These are phyloP conservation scores for Grifola frondosa DNA, from an alignment of 1,284 basidiomycete species.

Conservation along the genomic window DNA sequence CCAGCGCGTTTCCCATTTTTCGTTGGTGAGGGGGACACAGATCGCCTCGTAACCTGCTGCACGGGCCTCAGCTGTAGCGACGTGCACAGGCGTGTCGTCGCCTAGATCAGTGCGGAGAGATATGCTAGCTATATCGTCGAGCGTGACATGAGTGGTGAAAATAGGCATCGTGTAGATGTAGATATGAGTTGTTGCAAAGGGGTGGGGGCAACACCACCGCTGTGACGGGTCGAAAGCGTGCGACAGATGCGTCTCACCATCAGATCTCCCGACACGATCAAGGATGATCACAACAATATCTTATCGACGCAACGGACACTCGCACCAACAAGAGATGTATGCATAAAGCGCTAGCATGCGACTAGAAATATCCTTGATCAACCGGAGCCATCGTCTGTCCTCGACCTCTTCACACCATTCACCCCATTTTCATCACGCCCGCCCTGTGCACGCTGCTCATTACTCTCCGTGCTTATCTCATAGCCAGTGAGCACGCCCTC, in stretches of 20 bases:
- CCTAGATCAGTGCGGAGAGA: conserved; percentile 18
- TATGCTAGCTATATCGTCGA: conserved; percentile 37
- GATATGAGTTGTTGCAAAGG: neutral
- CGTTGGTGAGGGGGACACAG: conserved; percentile 85
- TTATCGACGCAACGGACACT: conserved; percentile 9
- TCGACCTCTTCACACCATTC: conserved; percentile 30
- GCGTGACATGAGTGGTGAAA: conserved; percentile 34
- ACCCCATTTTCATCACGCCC: conserved; percentile 17
- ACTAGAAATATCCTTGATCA: neutral
- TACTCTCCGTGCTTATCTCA: conserved; percentile 41
- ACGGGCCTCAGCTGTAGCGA: conserved; percentile 48
- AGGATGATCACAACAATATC: conserved; percentile 7
- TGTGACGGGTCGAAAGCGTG: neutral
- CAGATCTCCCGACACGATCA: too few relatives aligned
- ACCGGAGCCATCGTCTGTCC: conserved; percentile 25
- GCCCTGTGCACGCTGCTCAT: conserved; percentile 20
- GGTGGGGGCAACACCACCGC: neutral
- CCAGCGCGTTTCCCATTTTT: conserved; percentile 88
- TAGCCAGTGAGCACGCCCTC: conserved; percentile 61
- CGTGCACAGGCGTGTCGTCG: conserved; percentile 49
- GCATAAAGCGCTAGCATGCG: conserved; percentile 5
- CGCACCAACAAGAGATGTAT: neutral
- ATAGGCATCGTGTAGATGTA: conserved; percentile 30
- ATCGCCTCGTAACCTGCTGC: conserved; percentile 64
- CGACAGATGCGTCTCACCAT: neutral